phyloP scores from a whole-genome alignment of 352 stramenopile species.

The Halophytophthora batemanensis region DNA sequence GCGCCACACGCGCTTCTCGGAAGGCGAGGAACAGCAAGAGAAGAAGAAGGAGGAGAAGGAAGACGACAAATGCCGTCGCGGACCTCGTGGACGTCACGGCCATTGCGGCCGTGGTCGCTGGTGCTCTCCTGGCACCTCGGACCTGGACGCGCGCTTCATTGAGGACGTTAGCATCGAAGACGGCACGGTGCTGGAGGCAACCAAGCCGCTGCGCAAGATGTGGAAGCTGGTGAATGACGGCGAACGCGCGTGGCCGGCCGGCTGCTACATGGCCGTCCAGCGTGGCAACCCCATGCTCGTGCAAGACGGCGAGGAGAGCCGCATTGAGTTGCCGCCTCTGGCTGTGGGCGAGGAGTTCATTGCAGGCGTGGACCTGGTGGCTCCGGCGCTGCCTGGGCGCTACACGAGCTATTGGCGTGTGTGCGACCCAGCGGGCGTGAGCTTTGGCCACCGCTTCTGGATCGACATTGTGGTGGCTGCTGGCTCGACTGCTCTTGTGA shows the following conservation, averaged over 20 bases:
- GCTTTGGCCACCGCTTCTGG: slow-evolving; percentile 87
- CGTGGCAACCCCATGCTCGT: slow-evolving; percentile 31
- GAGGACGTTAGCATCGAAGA: slow-evolving; percentile 79
- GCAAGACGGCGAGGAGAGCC: slow-evolving; percentile 20
- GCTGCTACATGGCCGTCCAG: slow-evolving; percentile 43
- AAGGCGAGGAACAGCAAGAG: slow-evolving; percentile 2
- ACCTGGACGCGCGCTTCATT: slow-evolving; percentile 54
- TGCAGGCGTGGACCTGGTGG: slow-evolving; percentile 28
- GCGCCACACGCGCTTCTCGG: slow-evolving; percentile 4
- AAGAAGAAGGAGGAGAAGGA: neutral
- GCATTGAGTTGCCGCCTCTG: slow-evolving; percentile 34
- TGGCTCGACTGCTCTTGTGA: slow-evolving; percentile 1
- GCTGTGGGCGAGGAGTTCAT: slow-evolving; percentile 30
- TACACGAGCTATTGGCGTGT: slow-evolving; percentile 87
- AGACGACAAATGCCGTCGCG: slow-evolving; percentile 1
- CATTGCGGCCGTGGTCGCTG: slow-evolving; percentile 14
- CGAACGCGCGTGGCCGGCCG: slow-evolving; percentile 41
- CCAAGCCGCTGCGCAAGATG: slow-evolving; percentile 54
- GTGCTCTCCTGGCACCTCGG: slow-evolving; percentile 5
- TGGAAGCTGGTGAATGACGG: slow-evolving; percentile 80
- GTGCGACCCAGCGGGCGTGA: slow-evolving; percentile 47
- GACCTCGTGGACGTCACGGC: slow-evolving; percentile 5
- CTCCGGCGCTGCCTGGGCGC: slow-evolving; percentile 38
- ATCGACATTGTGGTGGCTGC: slow-evolving; percentile 63
- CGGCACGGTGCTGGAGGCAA: slow-evolving; percentile 55